Evolutionary conservation across 768 basidiomycete species (phyloP).

Genomic region (Boletales sp.): DNA sequence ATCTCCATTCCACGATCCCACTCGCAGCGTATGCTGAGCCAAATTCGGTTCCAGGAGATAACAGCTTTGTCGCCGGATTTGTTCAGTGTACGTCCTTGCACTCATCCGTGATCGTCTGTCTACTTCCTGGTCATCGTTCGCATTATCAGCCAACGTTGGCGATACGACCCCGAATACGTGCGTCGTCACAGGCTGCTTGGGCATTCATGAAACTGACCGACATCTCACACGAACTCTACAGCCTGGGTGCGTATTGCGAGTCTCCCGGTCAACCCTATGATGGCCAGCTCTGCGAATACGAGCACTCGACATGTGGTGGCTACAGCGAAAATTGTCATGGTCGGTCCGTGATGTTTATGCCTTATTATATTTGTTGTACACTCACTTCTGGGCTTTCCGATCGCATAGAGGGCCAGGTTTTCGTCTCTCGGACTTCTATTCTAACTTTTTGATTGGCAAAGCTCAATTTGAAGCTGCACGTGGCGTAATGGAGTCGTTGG

Average conservation of each 20-base stretch:
- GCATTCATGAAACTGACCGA: neutral
- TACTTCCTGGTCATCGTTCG: neutral
- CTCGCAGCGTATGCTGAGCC: constrained; percentile 59
- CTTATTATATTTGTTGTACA: neutral
- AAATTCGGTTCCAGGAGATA: constrained; percentile 60
- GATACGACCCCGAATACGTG: constrained; percentile 80
- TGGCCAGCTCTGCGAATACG: constrained; percentile 64
- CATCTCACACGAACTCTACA: constrained; percentile 22
- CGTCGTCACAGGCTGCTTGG: constrained; percentile 22
- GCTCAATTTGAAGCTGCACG: constrained; percentile 68
- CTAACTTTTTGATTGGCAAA: constrained; percentile 68
- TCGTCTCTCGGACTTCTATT: constrained; percentile 70
- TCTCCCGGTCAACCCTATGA: constrained; percentile 67
- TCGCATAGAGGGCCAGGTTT: constrained; percentile 66
- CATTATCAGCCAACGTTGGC: constrained; percentile 68
- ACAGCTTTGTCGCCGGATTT: constrained; percentile 71
- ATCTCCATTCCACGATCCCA: neutral
- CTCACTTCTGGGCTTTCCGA: neutral
- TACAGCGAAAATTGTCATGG: constrained; percentile 67
- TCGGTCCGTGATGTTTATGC: constrained; percentile 39
- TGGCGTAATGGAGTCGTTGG: constrained; percentile 48
- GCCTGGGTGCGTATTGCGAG: constrained; percentile 71
- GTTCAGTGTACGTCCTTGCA: constrained; percentile 52
- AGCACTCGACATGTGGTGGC: constrained; percentile 74
- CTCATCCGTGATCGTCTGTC: neutral